Conservation (phyloP, 192 early-diverging fungal species). For the Rhizophagus prolifer region DNA sequence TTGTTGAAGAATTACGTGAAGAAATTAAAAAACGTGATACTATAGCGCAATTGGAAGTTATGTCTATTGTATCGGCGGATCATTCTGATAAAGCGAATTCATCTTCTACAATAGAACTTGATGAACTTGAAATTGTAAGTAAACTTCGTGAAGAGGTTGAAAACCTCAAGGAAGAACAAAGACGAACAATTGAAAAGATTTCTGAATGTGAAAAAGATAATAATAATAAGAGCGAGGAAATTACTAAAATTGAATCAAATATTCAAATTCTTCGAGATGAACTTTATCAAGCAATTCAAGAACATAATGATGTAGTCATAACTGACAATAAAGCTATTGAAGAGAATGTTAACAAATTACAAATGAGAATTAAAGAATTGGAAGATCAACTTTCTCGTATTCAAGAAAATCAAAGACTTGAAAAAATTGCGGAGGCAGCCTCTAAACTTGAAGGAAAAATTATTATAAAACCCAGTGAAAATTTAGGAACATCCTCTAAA, state of each 20-base stretch:
- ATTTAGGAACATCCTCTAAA: background rate
- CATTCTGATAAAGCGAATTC: background rate
- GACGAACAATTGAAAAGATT: slow-evolving; percentile 18
- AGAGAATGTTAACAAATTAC: background rate
- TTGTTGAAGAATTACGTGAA: slow-evolving; percentile 30
- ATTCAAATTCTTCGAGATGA: slow-evolving; percentile 8
- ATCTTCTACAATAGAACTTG: background rate
- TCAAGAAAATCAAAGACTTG: slow-evolving; percentile 19
- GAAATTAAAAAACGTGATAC: slow-evolving; percentile 28
- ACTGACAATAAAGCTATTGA: background rate
- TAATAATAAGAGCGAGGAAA: background rate
- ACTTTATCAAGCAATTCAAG: background rate
- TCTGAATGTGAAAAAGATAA: background rate
- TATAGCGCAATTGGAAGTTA: slow-evolving; percentile 9
- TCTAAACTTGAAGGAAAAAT: slow-evolving; percentile 13
- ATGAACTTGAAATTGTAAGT: slow-evolving; percentile 11
- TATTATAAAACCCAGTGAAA: too few species aligned
- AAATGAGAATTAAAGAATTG: slow-evolving; percentile 16
- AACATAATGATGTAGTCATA: background rate
- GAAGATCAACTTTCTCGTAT: slow-evolving; percentile 6
- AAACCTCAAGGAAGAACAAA: slow-evolving; percentile 20
- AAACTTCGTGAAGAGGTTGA: slow-evolving; percentile 10
- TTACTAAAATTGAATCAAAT: background rate
- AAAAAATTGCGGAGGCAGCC: background rate
- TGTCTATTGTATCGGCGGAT: slow-evolving; percentile 6